Conservation (phyloP, 2,329 filamentous ascomycete species). For the Neonectria ditissima region DNA sequence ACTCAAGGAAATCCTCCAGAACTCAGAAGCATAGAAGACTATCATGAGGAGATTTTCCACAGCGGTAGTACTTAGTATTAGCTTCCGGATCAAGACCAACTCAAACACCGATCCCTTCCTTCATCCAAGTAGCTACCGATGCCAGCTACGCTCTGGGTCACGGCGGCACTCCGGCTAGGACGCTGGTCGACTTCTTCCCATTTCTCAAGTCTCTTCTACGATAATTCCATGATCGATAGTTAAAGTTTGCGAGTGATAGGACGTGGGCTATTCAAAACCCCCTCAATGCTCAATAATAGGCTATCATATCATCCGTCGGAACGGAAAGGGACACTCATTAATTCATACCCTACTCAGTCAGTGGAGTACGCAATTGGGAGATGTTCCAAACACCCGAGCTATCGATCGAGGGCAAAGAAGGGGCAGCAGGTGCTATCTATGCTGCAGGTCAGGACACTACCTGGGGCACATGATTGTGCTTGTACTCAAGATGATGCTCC, state of each 20-base stretch:
- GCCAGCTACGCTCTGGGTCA: slow-evolving; percentile 45
- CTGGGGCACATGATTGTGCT: slow-evolving; percentile 56
- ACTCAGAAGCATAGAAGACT: slow-evolving; percentile 51
- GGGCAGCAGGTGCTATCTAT: slow-evolving; percentile 61
- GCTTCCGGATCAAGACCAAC: slow-evolving; percentile 55
- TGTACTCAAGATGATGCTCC: slow-evolving; percentile 58
- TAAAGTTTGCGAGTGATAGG: slow-evolving; percentile 46
- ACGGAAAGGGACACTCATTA: slow-evolving; percentile 47
- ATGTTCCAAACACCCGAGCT: slow-evolving; percentile 49
- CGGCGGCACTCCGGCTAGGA: slow-evolving; percentile 46
- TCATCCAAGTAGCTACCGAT: slow-evolving; percentile 52
- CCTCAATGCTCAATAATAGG: slow-evolving; percentile 58
- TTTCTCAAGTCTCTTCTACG: slow-evolving; percentile 54
- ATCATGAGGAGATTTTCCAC: slow-evolving; percentile 53
- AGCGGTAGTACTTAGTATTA: slow-evolving; percentile 56
- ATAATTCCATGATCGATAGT: slow-evolving; percentile 48
- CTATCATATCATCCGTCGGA: slow-evolving; percentile 46
- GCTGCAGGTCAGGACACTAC: slow-evolving; percentile 62
- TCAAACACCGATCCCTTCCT: slow-evolving; percentile 54
- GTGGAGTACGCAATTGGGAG: slow-evolving; percentile 38
- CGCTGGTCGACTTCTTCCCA: slow-evolving; percentile 62
- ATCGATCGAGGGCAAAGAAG: slow-evolving; percentile 60
- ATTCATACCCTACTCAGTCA: slow-evolving; percentile 44
- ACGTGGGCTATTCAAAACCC: slow-evolving; percentile 52
- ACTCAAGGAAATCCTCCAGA: slow-evolving; percentile 46